Evolutionary conservation across 768 basidiomycete species (phyloP).

Genomic region (Austroboletus eburneus): DNA sequence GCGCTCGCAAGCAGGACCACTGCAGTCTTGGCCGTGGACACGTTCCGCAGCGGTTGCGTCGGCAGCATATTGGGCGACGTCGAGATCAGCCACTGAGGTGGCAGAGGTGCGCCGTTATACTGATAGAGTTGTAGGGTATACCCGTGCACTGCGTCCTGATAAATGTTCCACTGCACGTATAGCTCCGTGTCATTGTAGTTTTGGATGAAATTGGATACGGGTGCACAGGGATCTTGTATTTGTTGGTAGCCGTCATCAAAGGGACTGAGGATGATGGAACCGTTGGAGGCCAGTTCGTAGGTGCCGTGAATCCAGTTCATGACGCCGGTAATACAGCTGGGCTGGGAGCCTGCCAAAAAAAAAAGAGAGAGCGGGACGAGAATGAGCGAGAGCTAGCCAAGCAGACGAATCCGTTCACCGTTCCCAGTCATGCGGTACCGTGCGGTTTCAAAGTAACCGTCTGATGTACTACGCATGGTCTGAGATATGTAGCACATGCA

Average conservation of each 20-base stretch:
- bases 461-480: constrained; percentile 56
- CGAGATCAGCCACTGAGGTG: constrained; percentile 67
- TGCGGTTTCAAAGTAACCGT: constrained; percentile 83
- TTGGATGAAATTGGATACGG: constrained; percentile 83
- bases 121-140: constrained; percentile 74
- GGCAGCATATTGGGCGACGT: constrained; percentile 84
- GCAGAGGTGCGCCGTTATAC: constrained; percentile 72
- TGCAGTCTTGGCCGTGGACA: constrained; percentile 27
- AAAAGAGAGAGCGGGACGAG: not conserved
- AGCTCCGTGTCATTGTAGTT: constrained; percentile 74
- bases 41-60: constrained; percentile 59
- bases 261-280: constrained; percentile 72
- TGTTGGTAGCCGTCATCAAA: constrained; percentile 91
- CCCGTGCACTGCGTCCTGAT: constrained; percentile 55
- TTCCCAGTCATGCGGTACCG: constrained; percentile 89
- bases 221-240: constrained; percentile 90
- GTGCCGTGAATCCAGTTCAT: constrained; percentile 89
- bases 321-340: constrained; percentile 85
- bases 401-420: constrained; percentile 41
- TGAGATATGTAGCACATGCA: too few relatives aligned
- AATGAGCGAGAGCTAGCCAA: not conserved
- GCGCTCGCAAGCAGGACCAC: constrained; percentile 18
- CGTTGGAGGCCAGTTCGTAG: constrained; percentile 64
- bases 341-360: constrained; percentile 60
- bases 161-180: constrained; percentile 66